Evolutionary conservation across 768 basidiomycete genomes (phyloP).

Genomic region (Trametes villosa): DNA sequence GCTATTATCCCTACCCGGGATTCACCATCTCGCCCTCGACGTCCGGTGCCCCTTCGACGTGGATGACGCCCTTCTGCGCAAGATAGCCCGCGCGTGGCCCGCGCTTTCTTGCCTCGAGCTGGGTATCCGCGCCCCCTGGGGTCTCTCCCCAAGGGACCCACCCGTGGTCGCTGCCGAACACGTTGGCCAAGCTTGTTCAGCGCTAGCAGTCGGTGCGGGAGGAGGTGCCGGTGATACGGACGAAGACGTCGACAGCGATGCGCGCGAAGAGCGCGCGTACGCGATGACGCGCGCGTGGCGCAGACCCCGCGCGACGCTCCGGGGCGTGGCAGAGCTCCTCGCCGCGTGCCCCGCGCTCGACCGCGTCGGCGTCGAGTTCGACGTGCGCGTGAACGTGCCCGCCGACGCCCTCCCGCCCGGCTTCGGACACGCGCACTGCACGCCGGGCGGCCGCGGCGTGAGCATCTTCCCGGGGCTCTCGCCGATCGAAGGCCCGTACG

Average conservation of each 20-base stretch:
- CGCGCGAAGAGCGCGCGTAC: not conserved
- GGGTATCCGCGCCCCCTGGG: not conserved
- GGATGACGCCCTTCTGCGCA: not conserved
- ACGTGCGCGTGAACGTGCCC: not conserved
- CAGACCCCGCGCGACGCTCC: not conserved
- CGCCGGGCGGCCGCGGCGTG: too few species aligned
- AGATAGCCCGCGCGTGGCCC: conserved; percentile 7
- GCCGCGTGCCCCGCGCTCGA: not conserved
- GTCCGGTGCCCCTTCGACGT: conserved; percentile 2
- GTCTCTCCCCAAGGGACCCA: too few species aligned
- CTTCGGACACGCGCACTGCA: too few species aligned
- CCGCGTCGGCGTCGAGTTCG: not conserved
- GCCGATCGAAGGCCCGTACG: not conserved
- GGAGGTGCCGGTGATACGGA: too few species aligned
- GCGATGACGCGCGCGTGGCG: too few species aligned
- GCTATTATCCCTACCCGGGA: not conserved
- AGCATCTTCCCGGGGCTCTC: not conserved
- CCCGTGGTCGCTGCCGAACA: too few species aligned
- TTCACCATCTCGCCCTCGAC: not conserved
- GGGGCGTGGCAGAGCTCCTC: not conserved
- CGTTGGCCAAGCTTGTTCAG: too few species aligned
- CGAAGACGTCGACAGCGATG: too few species aligned
- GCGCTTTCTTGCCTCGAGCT: not conserved
- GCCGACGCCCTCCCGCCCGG: not conserved
- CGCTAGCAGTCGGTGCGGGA: too few species aligned